Evolutionary conservation across 495 filamentous ascomycete species (phyloP), one percentile per base, ranked within the genome.

Genomic region (Podospora comata): DNA sequence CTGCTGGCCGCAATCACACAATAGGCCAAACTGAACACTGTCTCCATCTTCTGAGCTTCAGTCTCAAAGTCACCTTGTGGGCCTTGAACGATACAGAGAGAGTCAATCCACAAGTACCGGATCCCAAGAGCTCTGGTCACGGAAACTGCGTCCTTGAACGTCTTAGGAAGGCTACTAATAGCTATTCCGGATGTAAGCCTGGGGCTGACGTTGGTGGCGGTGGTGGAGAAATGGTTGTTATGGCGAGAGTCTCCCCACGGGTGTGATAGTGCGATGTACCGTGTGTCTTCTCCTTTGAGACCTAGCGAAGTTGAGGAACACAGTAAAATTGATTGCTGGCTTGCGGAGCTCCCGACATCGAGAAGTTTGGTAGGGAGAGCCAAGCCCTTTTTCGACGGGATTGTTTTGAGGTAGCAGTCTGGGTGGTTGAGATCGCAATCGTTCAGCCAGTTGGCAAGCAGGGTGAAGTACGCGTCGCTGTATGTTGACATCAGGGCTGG

Each of bases 31-130:
- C 68, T 71, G 56, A 74, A 83, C n/a, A 80, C 76, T 3, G 55
- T n/a, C 60, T 77, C 74, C 80, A 83, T 82, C 9, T 48, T 62
- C 34, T 60, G 65, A 20, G 74, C 59, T 66, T 82, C 74, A 4
- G 7, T n/a, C 13, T 68, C 34, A 71, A 75, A 83, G 67, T 82
- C 80, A 2, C 68, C 68, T 3, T 20, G n/a, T 26, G 68, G 65
- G 5, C 73, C 72, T 62, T 81, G 79, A 23, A 79, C 73, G 39
- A 80, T 81, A 68, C 79, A 80, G 4, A 81, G 32, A 1, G 77
- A 78, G 65, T 80, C 79, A 27, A 81, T 77, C 79, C 78, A 80
- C 4, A 80, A 39, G 60, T 77, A 79, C 20, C 53, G 18, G 4
- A 70, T 44, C 1, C 55, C 67, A 28, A 74, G 60, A 2, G 57